Evolutionary conservation across 2,329 filamentous ascomycete genomes (phyloP).

Genomic region (Byssoonygena ceratinophila): DNA sequence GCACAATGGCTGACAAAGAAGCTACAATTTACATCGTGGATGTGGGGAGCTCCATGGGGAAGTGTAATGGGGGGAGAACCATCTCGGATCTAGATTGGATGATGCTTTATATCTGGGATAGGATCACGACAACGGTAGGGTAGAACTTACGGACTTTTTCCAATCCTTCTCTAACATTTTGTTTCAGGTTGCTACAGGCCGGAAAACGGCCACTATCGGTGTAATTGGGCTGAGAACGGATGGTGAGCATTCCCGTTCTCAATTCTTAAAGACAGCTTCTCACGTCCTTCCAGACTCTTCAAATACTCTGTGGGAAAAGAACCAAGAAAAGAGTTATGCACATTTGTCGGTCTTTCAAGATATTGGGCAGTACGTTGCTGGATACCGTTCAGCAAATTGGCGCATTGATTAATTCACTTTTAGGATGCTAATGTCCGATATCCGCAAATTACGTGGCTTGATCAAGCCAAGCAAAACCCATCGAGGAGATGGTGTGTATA

Average conservation of each 20-base stretch:
- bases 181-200: constrained; percentile 48
- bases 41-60: constrained; percentile 72
- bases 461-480: constrained; percentile 59
- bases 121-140: constrained; percentile 61
- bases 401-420: not conserved
- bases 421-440: constrained; percentile 54
- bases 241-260: constrained; percentile 26
- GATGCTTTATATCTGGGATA: constrained; percentile 92
- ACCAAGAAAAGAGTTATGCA: constrained; percentile 60
- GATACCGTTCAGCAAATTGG: not conserved
- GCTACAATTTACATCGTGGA: constrained; percentile 88
- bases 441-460: constrained; percentile 53
- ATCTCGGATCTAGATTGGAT: constrained; percentile 80
- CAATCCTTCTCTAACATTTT: not conserved
- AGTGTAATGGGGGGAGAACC: constrained; percentile 56
- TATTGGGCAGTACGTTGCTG: constrained; percentile 52
- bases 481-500: constrained; percentile 56
- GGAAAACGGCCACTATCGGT: constrained; percentile 65
- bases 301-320: constrained; percentile 48
- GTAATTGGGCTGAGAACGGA: constrained; percentile 77
- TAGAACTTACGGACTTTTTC: not conserved
- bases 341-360: constrained; percentile 64
- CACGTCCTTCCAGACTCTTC: constrained; percentile 43
- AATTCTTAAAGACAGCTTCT: constrained; percentile 4
- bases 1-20: constrained; percentile 79